Evolutionary conservation across 306 rosid species (phyloP), one percentile per base, ranked within the genome.

Genomic region (Sicyos edulis): DNA sequence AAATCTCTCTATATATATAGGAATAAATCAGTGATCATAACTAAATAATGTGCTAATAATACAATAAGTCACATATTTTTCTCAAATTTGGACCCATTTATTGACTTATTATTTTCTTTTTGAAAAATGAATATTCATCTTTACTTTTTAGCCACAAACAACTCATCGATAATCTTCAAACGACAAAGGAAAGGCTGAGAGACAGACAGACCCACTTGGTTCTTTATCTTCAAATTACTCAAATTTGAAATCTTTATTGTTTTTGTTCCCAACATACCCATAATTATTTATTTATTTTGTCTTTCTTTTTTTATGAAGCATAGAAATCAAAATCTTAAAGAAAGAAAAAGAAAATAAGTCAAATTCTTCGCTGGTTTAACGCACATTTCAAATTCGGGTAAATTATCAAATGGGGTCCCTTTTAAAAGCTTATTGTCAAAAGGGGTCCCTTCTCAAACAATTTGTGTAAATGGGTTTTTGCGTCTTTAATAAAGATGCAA

Each of bases 151-250:
- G 70, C 29, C 53, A 64, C 29, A 64, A 62, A 64, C 52, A 17
- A 64, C 52, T 51, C 70, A 64, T 51, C 70, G 8, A 64, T 37
- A 7, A 40, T 64, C 26, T 62, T 34, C 49, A 62, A 29, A 7
- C 4, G 49, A 62, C 67, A 7, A 24, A 26, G 21, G 32, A 29
- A 63, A 63, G 17, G 70, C 26, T 63, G 26, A 63, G 37, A 57
- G 64, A 26, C 47, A 61, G 67, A 61, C 67, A 61, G 47, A 61
- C 40, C 67, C 67, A 61, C 6, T 29, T 32, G 52, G 16, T 64
- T 26, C 5, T 64, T 42, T 19, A 9, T 63, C 26, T 17, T 40
- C 16, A n/a, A 62, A 62, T n/a, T 8, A 32, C 52, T 63, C 14
- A 9, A 34, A 9, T n/a, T 63, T 63, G 4, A 45, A 15, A 57